A percentile compares a stretch with the other conserved stretches of the same genome.
Evolutionary conservation across 2,329 filamentous ascomycete species (phyloP).

Genomic region (Xenosphaeropsis pyriputrescens): DNA sequence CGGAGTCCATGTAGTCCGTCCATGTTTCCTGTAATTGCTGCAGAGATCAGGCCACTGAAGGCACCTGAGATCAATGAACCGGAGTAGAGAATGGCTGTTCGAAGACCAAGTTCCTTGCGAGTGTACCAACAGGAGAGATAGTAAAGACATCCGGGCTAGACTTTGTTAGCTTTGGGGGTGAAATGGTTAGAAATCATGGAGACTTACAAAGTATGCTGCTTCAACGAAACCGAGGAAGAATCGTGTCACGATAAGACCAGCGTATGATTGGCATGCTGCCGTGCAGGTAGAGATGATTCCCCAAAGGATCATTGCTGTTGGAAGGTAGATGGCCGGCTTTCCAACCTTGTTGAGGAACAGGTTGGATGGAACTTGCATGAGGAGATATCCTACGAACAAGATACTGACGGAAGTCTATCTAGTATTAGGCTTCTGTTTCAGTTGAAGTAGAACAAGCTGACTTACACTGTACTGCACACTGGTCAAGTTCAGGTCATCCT

Average conservation of each 20-base stretch:
- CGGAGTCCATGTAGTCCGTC: constrained; percentile 37
- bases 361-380: constrained; percentile 28
- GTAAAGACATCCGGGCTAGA: constrained; percentile 43
- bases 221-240: constrained; percentile 38
- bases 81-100: constrained; percentile 51
- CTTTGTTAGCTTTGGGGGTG: constrained; percentile 1
- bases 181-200: not conserved
- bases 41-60: constrained; percentile 51
- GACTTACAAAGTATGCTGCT: constrained; percentile 35
- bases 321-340: constrained; percentile 33
- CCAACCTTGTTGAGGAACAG: constrained; percentile 31
- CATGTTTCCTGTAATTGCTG: constrained; percentile 53
- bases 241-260: constrained; percentile 27
- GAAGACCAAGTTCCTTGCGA: constrained; percentile 49
- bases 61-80: constrained; percentile 57
- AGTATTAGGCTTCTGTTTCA: not conserved
- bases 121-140: constrained; percentile 56
- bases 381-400: constrained; percentile 20
- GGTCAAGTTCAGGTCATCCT: constrained; percentile 24
- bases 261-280: constrained; percentile 29
- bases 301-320: constrained; percentile 32
- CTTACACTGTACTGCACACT: constrained; percentile 22
- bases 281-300: constrained; percentile 31
- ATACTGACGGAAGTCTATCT: constrained; percentile 24
- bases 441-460: not conserved